Evolutionary conservation across 352 stramenopile species (phyloP), one percentile per base, ranked within the genome.

Genomic region (Pythium aristosporum): DNA sequence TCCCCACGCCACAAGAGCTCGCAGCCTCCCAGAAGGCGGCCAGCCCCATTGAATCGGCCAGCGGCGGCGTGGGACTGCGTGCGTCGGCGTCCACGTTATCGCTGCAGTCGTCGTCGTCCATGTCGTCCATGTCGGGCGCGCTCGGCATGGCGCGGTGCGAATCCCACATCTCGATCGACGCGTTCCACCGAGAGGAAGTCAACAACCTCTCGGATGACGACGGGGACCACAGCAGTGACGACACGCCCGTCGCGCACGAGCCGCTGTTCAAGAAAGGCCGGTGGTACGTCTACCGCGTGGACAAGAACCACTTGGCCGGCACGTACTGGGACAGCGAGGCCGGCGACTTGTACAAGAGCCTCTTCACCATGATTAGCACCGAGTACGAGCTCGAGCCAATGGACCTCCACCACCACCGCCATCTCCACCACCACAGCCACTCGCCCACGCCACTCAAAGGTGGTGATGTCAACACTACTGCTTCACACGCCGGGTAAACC

Each of bases 241-340:
- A n/a, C 13, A 21, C 42, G 1, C 6, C 16, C 9, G 13, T n/a
- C 6, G 21, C 23, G 20, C 58, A 59, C 36, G 49, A 55, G 8
- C 68, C 61, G 25, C 63, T 67, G 48, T 87, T 88, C 51, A 57
- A 77, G 54, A 85, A 82, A 52, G 84, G 84, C 12, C 77, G 73
- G 10, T 93, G 84, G 84, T 90, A 93, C 57, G 82, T 93, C 42
- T 90, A 93, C 44, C 82, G 84, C 34, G 79, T 93, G 16, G 74
- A 85, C 34, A 83, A 72, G 42, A 93, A 93, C 68, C 84, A 93
- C 63, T 68, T 93, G 39, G 74, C 79, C 8, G 84, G 84, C 4
- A 93, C 80, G 1, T 85, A 81, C 53, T 89, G 80, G 76, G 78
- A 93, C 57, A 72, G 68, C 48, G 79, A 88, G 32, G 82, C 84